A percentile compares a stretch with the other conserved stretches of the same genome.
These are phyloP conservation scores for Malassezia arunalokei DNA, from an alignment of 1,284 basidiomycete species.

Conservation along the genomic window DNA sequence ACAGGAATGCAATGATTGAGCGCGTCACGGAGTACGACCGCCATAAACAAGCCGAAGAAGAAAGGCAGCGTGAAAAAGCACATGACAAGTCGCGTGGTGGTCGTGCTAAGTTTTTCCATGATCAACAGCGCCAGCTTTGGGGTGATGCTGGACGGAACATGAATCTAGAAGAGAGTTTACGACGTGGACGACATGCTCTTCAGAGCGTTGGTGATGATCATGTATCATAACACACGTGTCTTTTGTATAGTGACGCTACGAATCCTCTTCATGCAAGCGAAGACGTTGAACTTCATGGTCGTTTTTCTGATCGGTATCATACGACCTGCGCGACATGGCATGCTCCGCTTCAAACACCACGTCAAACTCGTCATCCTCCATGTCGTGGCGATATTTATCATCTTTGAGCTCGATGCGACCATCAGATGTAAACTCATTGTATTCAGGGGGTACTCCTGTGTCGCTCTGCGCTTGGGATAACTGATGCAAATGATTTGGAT, in stretches of 20 bases:
- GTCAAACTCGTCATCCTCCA: conserved; percentile 18
- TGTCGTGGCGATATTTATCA: conserved; percentile 26
- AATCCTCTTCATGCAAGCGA: background rate
- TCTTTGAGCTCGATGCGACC: conserved; percentile 5
- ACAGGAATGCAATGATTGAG: conserved; percentile 49
- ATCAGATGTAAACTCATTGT: background rate
- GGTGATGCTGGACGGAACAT: conserved; percentile 19
- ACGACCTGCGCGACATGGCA: background rate
- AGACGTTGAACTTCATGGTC: background rate
- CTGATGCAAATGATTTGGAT: conserved; percentile 5
- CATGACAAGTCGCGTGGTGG: conserved; percentile 19
- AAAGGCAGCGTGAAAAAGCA: conserved; percentile 23
- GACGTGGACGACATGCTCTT: conserved; percentile 21
- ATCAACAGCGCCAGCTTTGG: conserved; percentile 33
- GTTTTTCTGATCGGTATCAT: background rate
- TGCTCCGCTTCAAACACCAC: conserved; percentile 7
- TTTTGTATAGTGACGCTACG: background rate
- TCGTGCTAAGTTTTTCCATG: conserved; percentile 28
- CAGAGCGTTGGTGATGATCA: conserved; percentile 19
- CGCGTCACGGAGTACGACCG: conserved; percentile 28
- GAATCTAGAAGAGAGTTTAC: conserved; percentile 27
- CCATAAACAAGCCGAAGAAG: conserved; percentile 23
- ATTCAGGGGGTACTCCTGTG: background rate
- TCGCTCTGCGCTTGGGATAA: conserved; percentile 5
- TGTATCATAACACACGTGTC: background rate